These are phyloP conservation scores for Neofusicoccum umdonicola DNA, from an alignment of 2,329 filamentous ascomycete species.

Conservation along the genomic window DNA sequence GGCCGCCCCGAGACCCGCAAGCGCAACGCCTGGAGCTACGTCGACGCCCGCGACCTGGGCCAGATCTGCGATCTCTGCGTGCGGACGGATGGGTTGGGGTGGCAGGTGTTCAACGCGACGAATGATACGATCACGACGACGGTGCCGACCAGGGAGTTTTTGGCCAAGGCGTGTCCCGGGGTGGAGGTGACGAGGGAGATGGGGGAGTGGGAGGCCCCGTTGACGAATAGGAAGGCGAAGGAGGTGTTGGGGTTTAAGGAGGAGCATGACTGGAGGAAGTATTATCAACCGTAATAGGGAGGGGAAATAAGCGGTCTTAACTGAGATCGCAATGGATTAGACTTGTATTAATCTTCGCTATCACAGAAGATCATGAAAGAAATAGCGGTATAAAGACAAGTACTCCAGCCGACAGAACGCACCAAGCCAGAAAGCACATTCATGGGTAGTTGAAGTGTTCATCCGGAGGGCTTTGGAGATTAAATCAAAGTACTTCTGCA, in stretches of 20 bases:
- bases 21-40: conserved; percentile 62
- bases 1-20: conserved; percentile 51
- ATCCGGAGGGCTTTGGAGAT: too few species aligned
- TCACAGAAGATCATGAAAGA: too few species aligned
- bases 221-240: conserved; percentile 60
- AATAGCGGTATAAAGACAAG: too few species aligned
- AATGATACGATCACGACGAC: conserved; percentile 61
- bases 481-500: too few species aligned
- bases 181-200: conserved; percentile 55
- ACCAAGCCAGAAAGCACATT: too few species aligned
- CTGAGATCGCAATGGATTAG: too few species aligned
- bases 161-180: conserved; percentile 50
- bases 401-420: too few species aligned
- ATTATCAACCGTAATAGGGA: conserved; percentile 38
- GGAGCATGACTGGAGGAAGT: conserved; percentile 56
- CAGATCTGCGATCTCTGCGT: conserved; percentile 59
- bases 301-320: too few species aligned
- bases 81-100: conserved; percentile 55
- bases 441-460: too few species aligned
- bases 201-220: conserved; percentile 58
- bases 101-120: conserved; percentile 64
- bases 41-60: conserved; percentile 60
- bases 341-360: too few species aligned
- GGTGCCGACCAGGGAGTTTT: conserved; percentile 51
- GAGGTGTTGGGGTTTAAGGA: conserved; percentile 60